A percentile compares a stretch with the other conserved stretches of the same genome.
These are phyloP conservation scores for Sequoiadendron giganteum DNA, from an alignment of 75 land plant species.

Conservation along the genomic window DNA sequence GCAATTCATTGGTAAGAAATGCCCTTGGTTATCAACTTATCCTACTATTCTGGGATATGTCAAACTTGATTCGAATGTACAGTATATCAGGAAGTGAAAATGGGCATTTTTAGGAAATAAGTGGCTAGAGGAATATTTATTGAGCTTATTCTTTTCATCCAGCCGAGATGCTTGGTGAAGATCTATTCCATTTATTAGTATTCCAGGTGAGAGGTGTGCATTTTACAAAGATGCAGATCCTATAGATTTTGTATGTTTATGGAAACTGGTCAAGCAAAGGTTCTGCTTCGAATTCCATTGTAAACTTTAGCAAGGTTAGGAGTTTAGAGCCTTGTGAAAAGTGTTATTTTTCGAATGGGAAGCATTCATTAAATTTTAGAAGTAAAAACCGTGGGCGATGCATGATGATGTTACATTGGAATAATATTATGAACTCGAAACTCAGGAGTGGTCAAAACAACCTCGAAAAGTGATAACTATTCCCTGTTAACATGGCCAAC, in stretches of 20 bases:
- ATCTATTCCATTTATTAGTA: neutral
- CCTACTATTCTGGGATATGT: neutral
- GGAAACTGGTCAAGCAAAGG: neutral
- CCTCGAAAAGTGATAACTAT: neutral
- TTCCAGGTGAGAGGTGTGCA: neutral
- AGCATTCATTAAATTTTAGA: neutral
- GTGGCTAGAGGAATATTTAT: slow-evolving; percentile 5
- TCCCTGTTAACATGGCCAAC: neutral
- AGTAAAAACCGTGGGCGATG: neutral
- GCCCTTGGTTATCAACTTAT: slow-evolving; percentile 14
- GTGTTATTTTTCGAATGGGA: neutral
- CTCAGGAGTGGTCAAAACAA: neutral
- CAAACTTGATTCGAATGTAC: neutral
- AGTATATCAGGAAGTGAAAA: neutral
- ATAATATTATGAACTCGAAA: neutral
- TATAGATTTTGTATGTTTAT: neutral
- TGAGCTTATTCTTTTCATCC: slow-evolving; percentile 1
- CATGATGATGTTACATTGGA: neutral
- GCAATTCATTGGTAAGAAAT: slow-evolving; percentile 6
- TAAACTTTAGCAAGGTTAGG: slow-evolving; percentile 7
- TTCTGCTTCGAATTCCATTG: neutral
- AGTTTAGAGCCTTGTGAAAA: neutral
- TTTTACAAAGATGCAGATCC: neutral
- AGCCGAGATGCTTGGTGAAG: neutral
- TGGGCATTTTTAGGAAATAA: slow-evolving; percentile 10